These are phyloP conservation scores for Naganishia cerealis DNA, from an alignment of 1,284 basidiomycete genomes.

Conservation along the genomic window DNA sequence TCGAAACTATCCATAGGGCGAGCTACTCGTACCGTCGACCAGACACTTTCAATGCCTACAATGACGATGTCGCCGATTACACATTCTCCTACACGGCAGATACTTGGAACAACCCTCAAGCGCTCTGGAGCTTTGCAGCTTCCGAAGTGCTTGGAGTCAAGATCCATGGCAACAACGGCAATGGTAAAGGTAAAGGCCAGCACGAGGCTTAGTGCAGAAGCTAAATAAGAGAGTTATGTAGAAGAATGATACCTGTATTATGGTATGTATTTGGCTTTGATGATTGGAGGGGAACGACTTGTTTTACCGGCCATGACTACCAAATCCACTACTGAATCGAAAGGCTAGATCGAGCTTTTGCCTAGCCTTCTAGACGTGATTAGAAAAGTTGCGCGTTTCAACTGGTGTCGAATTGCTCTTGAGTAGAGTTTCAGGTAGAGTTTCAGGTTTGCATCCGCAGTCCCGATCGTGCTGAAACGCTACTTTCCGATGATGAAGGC, in stretches of 20 bases:
- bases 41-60: conserved; percentile 46
- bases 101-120: conserved; percentile 67
- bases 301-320: no score
- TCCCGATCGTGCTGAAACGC: no score
- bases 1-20: background rate
- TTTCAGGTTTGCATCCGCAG: no score
- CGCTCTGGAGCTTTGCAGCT: conserved; percentile 61
- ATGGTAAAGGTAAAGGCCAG: conserved; percentile 14
- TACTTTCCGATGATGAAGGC: no score
- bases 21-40: conserved; percentile 14
- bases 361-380: no score
- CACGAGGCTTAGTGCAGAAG: background rate
- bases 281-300: no score
- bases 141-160: conserved; percentile 18
- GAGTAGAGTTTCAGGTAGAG: no score
- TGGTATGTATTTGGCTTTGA: background rate
- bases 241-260: background rate
- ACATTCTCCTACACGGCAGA: conserved; percentile 65
- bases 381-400: no score
- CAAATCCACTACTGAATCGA: no score
- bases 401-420: no score
- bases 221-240: background rate
- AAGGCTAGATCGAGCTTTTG: no score
- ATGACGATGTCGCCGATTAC: conserved; percentile 48
- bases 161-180: conserved; percentile 22